phyloP scores from a whole-genome alignment of 2,329 filamentous ascomycete species.

The Elsinoe arachidis region DNA sequence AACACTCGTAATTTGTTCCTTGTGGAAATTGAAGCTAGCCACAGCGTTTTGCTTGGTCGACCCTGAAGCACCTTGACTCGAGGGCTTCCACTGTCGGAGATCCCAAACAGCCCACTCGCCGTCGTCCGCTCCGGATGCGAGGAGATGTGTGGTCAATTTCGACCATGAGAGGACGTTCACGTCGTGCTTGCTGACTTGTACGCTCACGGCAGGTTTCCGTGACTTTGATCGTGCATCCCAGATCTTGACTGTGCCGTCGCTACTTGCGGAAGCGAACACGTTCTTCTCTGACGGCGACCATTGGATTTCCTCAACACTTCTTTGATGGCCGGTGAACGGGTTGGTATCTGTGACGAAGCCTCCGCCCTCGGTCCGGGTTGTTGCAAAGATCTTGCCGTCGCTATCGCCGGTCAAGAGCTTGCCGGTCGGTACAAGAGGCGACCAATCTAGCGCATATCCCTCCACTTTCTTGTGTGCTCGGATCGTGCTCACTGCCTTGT shows the following conservation, averaged over 20 bases:
- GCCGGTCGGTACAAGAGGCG: constrained; percentile 66
- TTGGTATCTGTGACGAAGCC: constrained; percentile 81
- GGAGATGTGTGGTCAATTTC: constrained; percentile 73
- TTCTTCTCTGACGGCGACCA: constrained; percentile 92
- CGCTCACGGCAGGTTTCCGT: constrained; percentile 75
- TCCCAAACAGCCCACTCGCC: constrained; percentile 96
- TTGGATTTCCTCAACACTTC: constrained; percentile 87
- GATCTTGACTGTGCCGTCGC: constrained; percentile 87
- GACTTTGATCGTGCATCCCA: constrained; percentile 94
- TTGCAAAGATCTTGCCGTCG: constrained; percentile 79
- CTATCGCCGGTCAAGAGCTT: constrained; percentile 90
- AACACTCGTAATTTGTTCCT: constrained; percentile 88
- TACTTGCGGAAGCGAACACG: constrained; percentile 89
- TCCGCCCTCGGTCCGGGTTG: constrained; percentile 76
- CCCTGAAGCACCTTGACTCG: constrained; percentile 25
- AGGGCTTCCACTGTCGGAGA: constrained; percentile 78
- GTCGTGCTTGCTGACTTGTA: constrained; percentile 74
- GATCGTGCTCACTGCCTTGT: constrained; percentile 80
- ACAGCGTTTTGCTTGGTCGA: constrained; percentile 60
- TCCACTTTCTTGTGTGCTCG: constrained; percentile 78
- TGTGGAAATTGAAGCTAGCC: constrained; percentile 92
- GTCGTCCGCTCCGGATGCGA: constrained; percentile 88
- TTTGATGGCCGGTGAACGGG: constrained; percentile 73
- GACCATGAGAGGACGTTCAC: constrained; percentile 98
- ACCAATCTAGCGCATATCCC: constrained; percentile 98